Base-by-base conservation (phyloP, 805 yeast genomes). In the Ogataea dorogensis region DNA sequence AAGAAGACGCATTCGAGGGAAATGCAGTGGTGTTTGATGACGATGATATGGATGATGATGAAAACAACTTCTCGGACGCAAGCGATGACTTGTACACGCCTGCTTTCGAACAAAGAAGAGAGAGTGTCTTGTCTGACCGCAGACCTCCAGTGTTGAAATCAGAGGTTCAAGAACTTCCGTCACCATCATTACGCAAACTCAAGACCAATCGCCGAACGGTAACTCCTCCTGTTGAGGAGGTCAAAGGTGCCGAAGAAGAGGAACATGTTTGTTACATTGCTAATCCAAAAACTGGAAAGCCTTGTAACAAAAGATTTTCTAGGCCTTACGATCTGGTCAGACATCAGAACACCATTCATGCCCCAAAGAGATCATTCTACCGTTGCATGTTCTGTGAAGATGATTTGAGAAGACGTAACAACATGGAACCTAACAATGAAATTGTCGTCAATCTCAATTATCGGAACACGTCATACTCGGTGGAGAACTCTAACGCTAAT, bases 301-400 rank as follows among this genome's bases (percentile, higher is more conserved):
- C 77, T 16, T 86, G 96, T 61, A 64, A 72, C 49, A 85, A 85
- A 63, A 79, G 79, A 53, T 91, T 91, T 56, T 87, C 97, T 12
- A 76, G 98, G 54, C 95, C 96, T 13, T 91, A 91, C 58, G 98
- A 91, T 65, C 70, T 91, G 54, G 83, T 89, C 17, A 77, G 98
- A 51, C 98, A 91, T 61, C 96, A 91, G 61, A 95, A 91, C 54
- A 93, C 98, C 0, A 89, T 91, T 36, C 98, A 91, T 60, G 93
- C 97, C 1, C 72, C 84, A 31, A 83, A 81, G 58, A 83, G 91
- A 63, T 84, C 84, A 51, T 78, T 83, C 31, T 93, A 81, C 68
- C 79, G 84, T 56, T 91, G 98, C 61, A 79, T 79, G 49, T 79
- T 83, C 28, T 91, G 98, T 64, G 93, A 84, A 38, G 81, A 76